These are phyloP conservation scores for Phoenix roebelenii DNA, from an alignment of 176 grass and related monocot genomes.

Conservation along the genomic window DNA sequence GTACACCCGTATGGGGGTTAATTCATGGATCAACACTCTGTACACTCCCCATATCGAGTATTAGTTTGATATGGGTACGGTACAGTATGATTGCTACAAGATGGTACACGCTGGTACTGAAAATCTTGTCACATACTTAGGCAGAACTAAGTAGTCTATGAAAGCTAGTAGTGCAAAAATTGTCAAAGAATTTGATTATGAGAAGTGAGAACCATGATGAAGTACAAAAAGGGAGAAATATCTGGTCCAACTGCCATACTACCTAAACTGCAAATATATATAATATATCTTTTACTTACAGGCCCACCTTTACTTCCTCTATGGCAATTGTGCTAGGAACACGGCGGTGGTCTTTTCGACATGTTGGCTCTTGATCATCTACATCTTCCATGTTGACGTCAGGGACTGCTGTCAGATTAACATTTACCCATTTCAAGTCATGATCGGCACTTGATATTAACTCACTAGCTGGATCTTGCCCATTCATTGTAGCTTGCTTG, in stretches of 20 bases:
- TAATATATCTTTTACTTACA: constrained; percentile 3
- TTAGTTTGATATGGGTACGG: too few species aligned
- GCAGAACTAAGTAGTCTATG: too few species aligned
- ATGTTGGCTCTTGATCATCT: constrained; percentile 57
- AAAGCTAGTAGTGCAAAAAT: too few species aligned
- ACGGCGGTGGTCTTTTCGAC: constrained; percentile 81
- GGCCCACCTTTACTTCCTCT: constrained; percentile 92
- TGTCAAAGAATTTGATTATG: too few species aligned
- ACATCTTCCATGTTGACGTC: constrained; percentile 94
- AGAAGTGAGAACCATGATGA: too few species aligned
- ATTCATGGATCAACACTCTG: too few species aligned
- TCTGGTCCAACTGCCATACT: constrained; percentile 1
- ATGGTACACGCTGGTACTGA: too few species aligned
- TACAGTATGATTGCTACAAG: too few species aligned
- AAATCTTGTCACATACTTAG: too few species aligned
- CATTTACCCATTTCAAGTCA: constrained; percentile 70
- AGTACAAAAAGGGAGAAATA: neutral
- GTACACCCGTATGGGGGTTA: too few species aligned
- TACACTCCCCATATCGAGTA: too few species aligned
- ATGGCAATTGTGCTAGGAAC: constrained; percentile 98
- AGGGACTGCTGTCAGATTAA: constrained; percentile 71
- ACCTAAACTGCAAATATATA: neutral
- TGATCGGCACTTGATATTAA: constrained; percentile 27
- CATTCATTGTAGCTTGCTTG: constrained; percentile 23
- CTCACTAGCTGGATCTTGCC: constrained; percentile 19